Percentiles rank a stretch among this genome's conserved stretches.
These are phyloP conservation scores for Vigna unguiculata DNA, from an alignment of 306 rosid genomes.

Conservation along the genomic window DNA sequence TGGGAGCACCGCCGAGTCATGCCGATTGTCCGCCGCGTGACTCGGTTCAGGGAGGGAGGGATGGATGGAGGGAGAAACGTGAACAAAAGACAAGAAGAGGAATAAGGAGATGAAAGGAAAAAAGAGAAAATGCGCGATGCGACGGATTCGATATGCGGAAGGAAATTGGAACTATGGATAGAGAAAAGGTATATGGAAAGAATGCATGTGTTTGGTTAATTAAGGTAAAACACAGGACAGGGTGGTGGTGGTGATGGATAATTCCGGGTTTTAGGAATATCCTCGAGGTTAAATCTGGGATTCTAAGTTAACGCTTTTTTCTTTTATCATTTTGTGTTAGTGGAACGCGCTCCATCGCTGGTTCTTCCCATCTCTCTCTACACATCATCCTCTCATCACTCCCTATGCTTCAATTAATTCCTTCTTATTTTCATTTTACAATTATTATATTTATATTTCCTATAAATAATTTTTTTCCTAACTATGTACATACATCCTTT, in stretches of 20 bases:
- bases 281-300: slow-evolving; percentile 45
- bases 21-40: slow-evolving; percentile 45
- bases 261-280: background rate
- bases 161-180: background rate
- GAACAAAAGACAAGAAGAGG: no score
- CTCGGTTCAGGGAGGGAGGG: slow-evolving; percentile 41
- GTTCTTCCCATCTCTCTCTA: background rate
- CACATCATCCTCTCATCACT: no score
- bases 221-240: background rate
- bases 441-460: no score
- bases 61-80: no score
- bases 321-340: slow-evolving; percentile 39
- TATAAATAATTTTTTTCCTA: no score
- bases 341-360: slow-evolving; percentile 61
- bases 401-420: no score
- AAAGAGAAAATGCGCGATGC: background rate
- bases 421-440: no score
- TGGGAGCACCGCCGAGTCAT: slow-evolving; percentile 99
- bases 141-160: background rate
- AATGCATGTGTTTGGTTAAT: slow-evolving; percentile 43
- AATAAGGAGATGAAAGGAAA: background rate
- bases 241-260: background rate
- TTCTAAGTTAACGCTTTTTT: background rate
- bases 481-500: no score
- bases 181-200: background rate